Evolutionary conservation across 1,139 yeast species (phyloP).

Genomic region (Lodderomyces parapsilosis): DNA sequence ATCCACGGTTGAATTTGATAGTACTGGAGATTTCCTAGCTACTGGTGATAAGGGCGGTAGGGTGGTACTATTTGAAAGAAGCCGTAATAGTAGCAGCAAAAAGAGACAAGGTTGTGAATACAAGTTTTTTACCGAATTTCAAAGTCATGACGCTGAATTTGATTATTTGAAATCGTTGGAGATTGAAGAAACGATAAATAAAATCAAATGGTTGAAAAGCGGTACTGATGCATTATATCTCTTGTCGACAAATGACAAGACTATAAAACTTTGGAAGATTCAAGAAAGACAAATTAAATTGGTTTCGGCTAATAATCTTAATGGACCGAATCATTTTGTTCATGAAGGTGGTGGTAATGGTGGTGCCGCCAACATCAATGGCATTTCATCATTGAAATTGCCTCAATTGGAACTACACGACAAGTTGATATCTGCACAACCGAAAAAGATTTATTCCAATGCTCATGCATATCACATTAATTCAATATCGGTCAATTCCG

Average conservation of each 20-base stretch:
- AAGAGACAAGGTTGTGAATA: slow-evolving; percentile 79
- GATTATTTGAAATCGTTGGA: slow-evolving; percentile 94
- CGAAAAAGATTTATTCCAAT: slow-evolving; percentile 86
- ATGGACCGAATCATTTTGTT: slow-evolving; percentile 36
- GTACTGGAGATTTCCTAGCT: slow-evolving; percentile 91
- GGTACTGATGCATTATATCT: slow-evolving; percentile 86
- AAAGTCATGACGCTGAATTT: slow-evolving; percentile 97
- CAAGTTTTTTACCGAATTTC: slow-evolving; percentile 94
- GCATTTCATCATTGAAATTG: slow-evolving; percentile 52
- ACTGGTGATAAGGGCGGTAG: slow-evolving; percentile 99
- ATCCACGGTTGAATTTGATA: slow-evolving; percentile 95
- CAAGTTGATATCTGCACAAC: slow-evolving; percentile 92
- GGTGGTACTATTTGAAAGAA: slow-evolving; percentile 92
- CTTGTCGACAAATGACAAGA: slow-evolving; percentile 92
- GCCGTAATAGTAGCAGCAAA: slow-evolving; percentile 68
- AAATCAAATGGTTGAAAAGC: slow-evolving; percentile 93
- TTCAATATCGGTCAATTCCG: slow-evolving; percentile 91
- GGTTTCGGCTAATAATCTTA: slow-evolving; percentile 85
- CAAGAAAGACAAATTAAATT: slow-evolving; percentile 89
- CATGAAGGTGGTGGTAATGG: slow-evolving; percentile 6
- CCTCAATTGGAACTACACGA: slow-evolving; percentile 92
- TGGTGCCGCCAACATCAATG: neutral
- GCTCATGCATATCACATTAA: slow-evolving; percentile 99
- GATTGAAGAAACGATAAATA: slow-evolving; percentile 96
- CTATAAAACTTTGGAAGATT: slow-evolving; percentile 95